These are phyloP conservation scores for Neonectria ditissima DNA, from an alignment of 2,329 filamentous ascomycete genomes.

Conservation along the genomic window DNA sequence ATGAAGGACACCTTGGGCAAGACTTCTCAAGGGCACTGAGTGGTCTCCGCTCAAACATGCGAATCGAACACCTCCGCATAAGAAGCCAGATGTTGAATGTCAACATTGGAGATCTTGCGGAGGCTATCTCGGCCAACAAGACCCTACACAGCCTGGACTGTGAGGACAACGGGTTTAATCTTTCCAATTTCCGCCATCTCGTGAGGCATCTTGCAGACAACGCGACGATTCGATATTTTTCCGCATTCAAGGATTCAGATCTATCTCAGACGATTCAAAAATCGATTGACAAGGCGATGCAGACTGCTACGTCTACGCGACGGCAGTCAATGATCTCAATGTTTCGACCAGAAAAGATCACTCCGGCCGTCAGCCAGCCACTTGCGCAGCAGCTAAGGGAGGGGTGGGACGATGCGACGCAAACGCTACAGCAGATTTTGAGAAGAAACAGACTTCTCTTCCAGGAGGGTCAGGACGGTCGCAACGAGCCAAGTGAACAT, in stretches of 20 bases:
- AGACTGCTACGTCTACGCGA: conserved; percentile 43
- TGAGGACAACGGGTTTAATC: conserved; percentile 66
- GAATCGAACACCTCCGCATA: conserved; percentile 63
- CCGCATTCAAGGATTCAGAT: conserved; percentile 54
- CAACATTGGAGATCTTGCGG: conserved; percentile 65
- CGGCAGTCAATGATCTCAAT: conserved; percentile 51
- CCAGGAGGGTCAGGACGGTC: conserved; percentile 45
- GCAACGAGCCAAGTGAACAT: conserved; percentile 31
- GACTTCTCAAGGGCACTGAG: conserved; percentile 64
- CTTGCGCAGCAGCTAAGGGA: conserved; percentile 53
- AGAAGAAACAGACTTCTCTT: conserved; percentile 50
- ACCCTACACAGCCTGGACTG: conserved; percentile 66
- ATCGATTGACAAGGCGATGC: conserved; percentile 47
- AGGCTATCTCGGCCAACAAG: conserved; percentile 61
- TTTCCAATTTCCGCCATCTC: conserved; percentile 62
- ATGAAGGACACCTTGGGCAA: conserved; percentile 67
- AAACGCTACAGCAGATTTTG: conserved; percentile 50
- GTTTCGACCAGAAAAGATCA: conserved; percentile 49
- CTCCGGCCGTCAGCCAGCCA: conserved; percentile 45
- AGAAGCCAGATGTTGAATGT: conserved; percentile 67
- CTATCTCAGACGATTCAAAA: conserved; percentile 51
- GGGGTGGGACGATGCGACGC: conserved; percentile 54
- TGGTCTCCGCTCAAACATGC: conserved; percentile 58
- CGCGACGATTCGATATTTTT: conserved; percentile 58
- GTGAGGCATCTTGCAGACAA: conserved; percentile 58